Conservation (phyloP, 768 basidiomycete species). For the Hysterangium stoloniferum region DNA sequence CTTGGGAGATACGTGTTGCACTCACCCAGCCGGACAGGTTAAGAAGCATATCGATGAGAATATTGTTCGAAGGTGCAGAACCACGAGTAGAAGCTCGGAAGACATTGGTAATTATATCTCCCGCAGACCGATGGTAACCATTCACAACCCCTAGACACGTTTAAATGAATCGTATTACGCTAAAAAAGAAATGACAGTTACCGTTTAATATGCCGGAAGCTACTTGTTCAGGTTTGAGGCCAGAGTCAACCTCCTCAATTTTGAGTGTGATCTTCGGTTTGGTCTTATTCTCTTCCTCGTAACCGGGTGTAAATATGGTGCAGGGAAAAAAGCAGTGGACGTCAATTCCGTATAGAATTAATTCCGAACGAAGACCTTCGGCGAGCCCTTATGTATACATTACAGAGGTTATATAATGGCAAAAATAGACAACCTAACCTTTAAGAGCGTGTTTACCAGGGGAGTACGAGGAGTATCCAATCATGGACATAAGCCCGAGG, state of each 20-base stretch:
- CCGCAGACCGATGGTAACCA: constrained; percentile 68
- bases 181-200: constrained; percentile 19
- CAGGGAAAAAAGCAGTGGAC: constrained; percentile 79
- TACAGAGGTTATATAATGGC: background rate
- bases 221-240: constrained; percentile 52
- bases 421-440: constrained; percentile 38
- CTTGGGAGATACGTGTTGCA: background rate
- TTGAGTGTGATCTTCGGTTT: constrained; percentile 71
- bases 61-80: constrained; percentile 49
- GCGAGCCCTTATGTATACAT: constrained; percentile 52
- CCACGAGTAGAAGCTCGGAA: constrained; percentile 68
- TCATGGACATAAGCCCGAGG: constrained; percentile 64
- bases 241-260: constrained; percentile 68
- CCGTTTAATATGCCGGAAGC: constrained; percentile 54
- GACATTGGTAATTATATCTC: constrained; percentile 55
- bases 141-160: constrained; percentile 52
- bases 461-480: constrained; percentile 73
- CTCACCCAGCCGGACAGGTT: constrained; percentile 36
- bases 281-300: constrained; percentile 61
- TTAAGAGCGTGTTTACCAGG: constrained; percentile 81
- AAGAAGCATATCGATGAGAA: constrained; percentile 44
- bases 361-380: constrained; percentile 73
- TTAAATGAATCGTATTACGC: background rate
- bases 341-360: constrained; percentile 66
- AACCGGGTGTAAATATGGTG: constrained; percentile 75